Conservation (phyloP, 1,139 yeast species). For the Suhomyces yuchorum region DNA sequence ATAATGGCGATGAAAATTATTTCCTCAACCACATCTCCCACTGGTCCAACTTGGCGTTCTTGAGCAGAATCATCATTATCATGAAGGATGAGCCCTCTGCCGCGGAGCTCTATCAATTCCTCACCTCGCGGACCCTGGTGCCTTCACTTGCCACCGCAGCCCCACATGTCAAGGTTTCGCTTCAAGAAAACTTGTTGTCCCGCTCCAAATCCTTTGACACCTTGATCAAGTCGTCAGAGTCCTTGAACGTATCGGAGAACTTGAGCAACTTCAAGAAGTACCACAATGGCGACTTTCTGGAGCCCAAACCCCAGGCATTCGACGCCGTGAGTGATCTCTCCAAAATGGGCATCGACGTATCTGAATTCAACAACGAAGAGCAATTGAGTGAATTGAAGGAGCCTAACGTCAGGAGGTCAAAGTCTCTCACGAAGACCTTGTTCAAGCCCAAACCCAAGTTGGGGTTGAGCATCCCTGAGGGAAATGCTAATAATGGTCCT, state of each 20-base stretch:
- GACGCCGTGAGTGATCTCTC: constrained; percentile 31
- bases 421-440: constrained; percentile 38
- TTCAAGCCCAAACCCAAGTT: constrained; percentile 35
- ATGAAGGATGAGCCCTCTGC: constrained; percentile 39
- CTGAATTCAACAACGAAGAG: constrained; percentile 26
- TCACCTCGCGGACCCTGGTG: constrained; percentile 19
- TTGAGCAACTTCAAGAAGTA: constrained; percentile 30
- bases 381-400: constrained; percentile 26
- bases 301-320: constrained; percentile 43
- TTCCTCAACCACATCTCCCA: constrained; percentile 35
- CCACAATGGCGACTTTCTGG: constrained; percentile 25
- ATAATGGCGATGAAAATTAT: constrained; percentile 23
- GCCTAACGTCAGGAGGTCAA: constrained; percentile 21
- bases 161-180: constrained; percentile 33
- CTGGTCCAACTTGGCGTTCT: constrained; percentile 50
- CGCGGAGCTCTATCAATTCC: constrained; percentile 23
- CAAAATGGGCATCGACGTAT: constrained; percentile 35
- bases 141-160: constrained; percentile 16
- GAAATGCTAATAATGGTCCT: constrained; percentile 19
- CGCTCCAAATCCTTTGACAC: constrained; percentile 44
- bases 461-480: constrained; percentile 22
- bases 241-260: constrained; percentile 24
- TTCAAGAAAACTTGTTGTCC: constrained; percentile 46
- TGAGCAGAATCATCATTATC: constrained; percentile 45
- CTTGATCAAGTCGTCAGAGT: constrained; percentile 17